A percentile compares a stretch with the other conserved stretches of the same genome.
Conservation (phyloP, 768 basidiomycete genomes). For the Lanmaoa pseudosensibilis region DNA sequence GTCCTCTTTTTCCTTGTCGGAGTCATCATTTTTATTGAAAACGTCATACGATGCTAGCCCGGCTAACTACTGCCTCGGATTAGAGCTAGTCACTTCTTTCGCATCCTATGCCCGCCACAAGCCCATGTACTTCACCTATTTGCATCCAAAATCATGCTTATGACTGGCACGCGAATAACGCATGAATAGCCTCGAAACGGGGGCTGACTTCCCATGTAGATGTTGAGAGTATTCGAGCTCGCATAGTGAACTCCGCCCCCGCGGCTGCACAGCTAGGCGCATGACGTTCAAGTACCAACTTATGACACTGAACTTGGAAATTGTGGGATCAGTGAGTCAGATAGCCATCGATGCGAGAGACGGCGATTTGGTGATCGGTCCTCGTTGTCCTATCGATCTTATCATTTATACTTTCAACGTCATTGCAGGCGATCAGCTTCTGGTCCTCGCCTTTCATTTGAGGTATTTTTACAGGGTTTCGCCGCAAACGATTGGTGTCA, state of each 20-base stretch:
- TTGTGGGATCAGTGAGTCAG: not conserved
- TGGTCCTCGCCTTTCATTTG: not conserved
- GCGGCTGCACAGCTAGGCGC: not conserved
- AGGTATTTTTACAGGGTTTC: not conserved
- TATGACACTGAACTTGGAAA: not conserved
- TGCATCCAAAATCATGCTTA: conserved; percentile 32
- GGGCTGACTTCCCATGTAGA: not conserved
- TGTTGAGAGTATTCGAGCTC: not conserved
- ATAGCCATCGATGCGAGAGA: not conserved
- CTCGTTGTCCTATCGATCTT: not conserved
- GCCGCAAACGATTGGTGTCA: not conserved
- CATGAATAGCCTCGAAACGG: not conserved
- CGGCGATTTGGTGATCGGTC: not conserved
- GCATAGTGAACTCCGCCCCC: not conserved
- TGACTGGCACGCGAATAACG: conserved; percentile 19
- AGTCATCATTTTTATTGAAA: conserved; percentile 2
- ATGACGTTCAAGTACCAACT: not conserved
- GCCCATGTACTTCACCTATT: conserved; percentile 38
- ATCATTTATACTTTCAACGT: not conserved
- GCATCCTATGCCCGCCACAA: conserved; percentile 27
- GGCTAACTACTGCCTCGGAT: conserved; percentile 44
- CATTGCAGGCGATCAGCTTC: not conserved
- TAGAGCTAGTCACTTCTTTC: conserved; percentile 27
- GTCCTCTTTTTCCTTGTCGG: conserved; percentile 33
- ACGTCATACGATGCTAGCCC: conserved; percentile 32